Conservation (phyloP, 495 filamentous ascomycete species). For the Lepraria neglecta region DNA sequence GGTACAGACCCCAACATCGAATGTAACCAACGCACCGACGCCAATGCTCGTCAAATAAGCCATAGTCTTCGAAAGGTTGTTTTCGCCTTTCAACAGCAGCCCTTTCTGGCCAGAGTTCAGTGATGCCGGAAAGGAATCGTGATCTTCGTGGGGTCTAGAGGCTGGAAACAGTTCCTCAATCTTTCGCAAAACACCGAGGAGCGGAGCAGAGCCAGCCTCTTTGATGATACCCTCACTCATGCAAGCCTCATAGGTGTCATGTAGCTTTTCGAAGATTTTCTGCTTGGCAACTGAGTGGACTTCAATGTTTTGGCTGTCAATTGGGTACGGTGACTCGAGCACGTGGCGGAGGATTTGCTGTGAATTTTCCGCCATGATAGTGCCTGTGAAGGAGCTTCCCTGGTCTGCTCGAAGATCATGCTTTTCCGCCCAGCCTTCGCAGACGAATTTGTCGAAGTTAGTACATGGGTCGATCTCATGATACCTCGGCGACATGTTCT, state of each 20-base stretch:
- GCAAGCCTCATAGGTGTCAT: slow-evolving; percentile 58
- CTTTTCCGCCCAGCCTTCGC: slow-evolving; percentile 57
- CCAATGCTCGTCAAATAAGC: slow-evolving; percentile 48
- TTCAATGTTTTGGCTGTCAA: slow-evolving; percentile 33
- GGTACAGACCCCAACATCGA: slow-evolving; percentile 44
- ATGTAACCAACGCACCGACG: slow-evolving; percentile 43
- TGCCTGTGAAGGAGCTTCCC: slow-evolving; percentile 52
- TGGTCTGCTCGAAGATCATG: slow-evolving; percentile 65
- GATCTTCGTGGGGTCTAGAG: slow-evolving; percentile 21
- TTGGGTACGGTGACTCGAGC: slow-evolving; percentile 51
- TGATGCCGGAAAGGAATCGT: neutral
- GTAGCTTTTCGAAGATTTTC: slow-evolving; percentile 61
- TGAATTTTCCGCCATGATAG: slow-evolving; percentile 53
- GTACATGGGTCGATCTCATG: slow-evolving; percentile 60
- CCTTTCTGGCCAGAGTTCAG: slow-evolving; percentile 5
- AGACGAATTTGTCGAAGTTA: slow-evolving; percentile 63
- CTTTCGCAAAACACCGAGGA: slow-evolving; percentile 44
- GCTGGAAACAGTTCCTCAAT: slow-evolving; percentile 50
- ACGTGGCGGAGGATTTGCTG: slow-evolving; percentile 57
- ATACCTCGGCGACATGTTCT: slow-evolving; percentile 60
- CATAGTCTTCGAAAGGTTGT: slow-evolving; percentile 47
- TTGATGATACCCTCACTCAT: slow-evolving; percentile 52
- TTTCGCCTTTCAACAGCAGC: slow-evolving; percentile 25
- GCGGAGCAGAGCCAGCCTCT: slow-evolving; percentile 48
- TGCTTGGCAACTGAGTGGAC: slow-evolving; percentile 41